Evolutionary conservation across 2,329 filamentous ascomycete species (phyloP), one percentile per base, ranked within the genome.

Genomic region (Cordyceps javanica): DNA sequence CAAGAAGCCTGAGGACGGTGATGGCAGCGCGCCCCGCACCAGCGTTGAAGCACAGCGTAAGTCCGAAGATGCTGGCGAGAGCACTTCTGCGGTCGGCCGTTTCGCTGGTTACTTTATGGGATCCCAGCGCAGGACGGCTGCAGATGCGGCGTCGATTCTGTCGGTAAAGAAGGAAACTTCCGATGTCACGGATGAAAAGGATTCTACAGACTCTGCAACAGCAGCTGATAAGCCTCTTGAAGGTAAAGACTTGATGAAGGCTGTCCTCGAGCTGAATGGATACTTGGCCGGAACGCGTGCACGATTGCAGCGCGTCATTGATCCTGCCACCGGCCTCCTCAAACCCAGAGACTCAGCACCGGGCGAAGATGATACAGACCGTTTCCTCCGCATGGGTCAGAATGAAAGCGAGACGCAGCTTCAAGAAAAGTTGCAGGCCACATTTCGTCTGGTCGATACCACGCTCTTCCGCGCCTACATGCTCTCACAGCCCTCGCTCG

Each of bases 381-480:
- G 80, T 41, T 75, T 85, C 13, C 73, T 88, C 13, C 75, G 78
- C 7, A 75, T 77, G 5, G 67, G 68, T 1, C 68, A 70, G 16
- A 71, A 73, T 42, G 78, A 82, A 5, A 74, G 76, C 1, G 78
- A 85, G 26, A 77, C 81, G 49, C 73, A 90, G 61, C 87, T 90
- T 61, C 85, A 90, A 63, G 77, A 83, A 50, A 86, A 88, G 62
- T 78, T 97, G 2, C 81, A 86, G 13, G 81, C 86, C 38, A 91
- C 88, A 1, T 96, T 94, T 36, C 87, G 83, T 51, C 76, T 97
- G 2, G 91, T 97, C 7, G 94, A 99, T 68, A 99, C 94, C 0
- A 93, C 92, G 0, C 80, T 99, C 0, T 97, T 99, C 76, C 85
- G 93, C 16, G 89, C 91, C 0, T 95, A 96, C 71, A 97, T 99